Conservation (phyloP, 495 filamentous ascomycete genomes). For the Hyaloscypha hepaticicola region DNA sequence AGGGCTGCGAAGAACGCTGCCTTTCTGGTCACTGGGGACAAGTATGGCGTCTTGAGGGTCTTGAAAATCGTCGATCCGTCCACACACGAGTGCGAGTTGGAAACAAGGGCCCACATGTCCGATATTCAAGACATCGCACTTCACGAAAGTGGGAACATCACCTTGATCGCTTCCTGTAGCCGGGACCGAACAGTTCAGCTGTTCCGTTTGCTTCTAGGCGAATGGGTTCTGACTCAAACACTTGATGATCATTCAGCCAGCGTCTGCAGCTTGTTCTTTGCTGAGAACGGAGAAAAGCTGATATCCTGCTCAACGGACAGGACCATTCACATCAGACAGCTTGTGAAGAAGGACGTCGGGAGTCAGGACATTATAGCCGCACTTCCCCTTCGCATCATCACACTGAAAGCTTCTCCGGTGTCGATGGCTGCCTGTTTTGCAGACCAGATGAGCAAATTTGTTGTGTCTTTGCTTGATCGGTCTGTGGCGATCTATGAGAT, state of each 20-base stretch:
- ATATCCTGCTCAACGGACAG: conserved; percentile 88
- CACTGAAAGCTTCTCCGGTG: conserved; percentile 79
- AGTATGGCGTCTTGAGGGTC: conserved; percentile 75
- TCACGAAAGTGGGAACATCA: conserved; percentile 49
- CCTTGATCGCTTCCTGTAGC: conserved; percentile 74
- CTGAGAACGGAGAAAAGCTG: conserved; percentile 63
- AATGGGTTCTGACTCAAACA: conserved; percentile 66
- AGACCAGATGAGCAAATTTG: conserved; percentile 48
- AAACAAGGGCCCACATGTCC: conserved; percentile 79
- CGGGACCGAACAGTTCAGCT: conserved; percentile 90
- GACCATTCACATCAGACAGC: conserved; percentile 73
- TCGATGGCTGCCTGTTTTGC: conserved; percentile 72
- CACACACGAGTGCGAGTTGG: conserved; percentile 53
- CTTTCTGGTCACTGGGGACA: conserved; percentile 79
- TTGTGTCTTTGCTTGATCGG: conserved; percentile 79
- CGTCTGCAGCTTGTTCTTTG: conserved; percentile 62
- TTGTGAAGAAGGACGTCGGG: conserved; percentile 66
- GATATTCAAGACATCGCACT: conserved; percentile 84
- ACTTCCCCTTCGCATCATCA: conserved; percentile 70
- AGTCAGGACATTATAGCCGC: conserved; percentile 70
- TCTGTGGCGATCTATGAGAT: conserved; percentile 76
- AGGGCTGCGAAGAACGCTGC: conserved; percentile 57
- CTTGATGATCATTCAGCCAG: conserved; percentile 76
- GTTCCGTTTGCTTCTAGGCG: conserved; percentile 59
- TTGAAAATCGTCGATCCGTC: conserved; percentile 57